Base-by-base conservation (phyloP, 2,329 filamentous ascomycete species). In the Colletotrichum horii region DNA sequence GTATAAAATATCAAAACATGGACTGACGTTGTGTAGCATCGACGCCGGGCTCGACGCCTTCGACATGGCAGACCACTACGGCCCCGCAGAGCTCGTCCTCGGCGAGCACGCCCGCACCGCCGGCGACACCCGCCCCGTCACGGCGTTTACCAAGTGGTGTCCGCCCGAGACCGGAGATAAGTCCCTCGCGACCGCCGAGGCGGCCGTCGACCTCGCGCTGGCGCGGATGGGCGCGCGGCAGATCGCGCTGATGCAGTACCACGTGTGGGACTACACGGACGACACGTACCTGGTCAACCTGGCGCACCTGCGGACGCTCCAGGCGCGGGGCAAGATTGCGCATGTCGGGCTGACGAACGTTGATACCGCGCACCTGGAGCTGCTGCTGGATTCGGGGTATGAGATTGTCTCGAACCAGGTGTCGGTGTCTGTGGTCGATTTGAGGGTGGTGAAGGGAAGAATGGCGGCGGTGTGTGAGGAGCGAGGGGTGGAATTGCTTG, bases 41-140 rank as follows among this genome's bases (percentile, higher is more conserved):
- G 76, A 78, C 43, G 52, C 62, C 12, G 83, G 83, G 0, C 77
- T 84, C 6, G 77, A 74, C 3, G 80, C 81, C 16, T 77, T 81
- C 26, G 83, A 84, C 66, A 84, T 85, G 83, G 83, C 83, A 7
- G 83, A 84, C 71, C 83, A 84, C 60, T 84, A 85, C 70, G 82
- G 73, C 15, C 73, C 73, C 16, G 73, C 73, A 0, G 73, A 75
- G 61, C 62, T 66, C 9, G 69, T 75, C 62, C 32, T 75, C 62
- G 73, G 73, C 15, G 62, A 48, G 8, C 55, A 67, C 56, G 22
- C 66, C 36, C 55, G 14, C 62, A 34, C 36, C 58, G 1, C 5
- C 28, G 26, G 2, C 6, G 28, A 28, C 11, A 7, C 22, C 9
- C 60, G 16, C 8, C 38, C 62, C 55, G 7, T 72, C 38, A 14